Evolutionary conservation across 768 basidiomycete species (phyloP), one percentile per base, ranked within the genome.

Genomic region (Rhodosporidiobolus odoratus): DNA sequence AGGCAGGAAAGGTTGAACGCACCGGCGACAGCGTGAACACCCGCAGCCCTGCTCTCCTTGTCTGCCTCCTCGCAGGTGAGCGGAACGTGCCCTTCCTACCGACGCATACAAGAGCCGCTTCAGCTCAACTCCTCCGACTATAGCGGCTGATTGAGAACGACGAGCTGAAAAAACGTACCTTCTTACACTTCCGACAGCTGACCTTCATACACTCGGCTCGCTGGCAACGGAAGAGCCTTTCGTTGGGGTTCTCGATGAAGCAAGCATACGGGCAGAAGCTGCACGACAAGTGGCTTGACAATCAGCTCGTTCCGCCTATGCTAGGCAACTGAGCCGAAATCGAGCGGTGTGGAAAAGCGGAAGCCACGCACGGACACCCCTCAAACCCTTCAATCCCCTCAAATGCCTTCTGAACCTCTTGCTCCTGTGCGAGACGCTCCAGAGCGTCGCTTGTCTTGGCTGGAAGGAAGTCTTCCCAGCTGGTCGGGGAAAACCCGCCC

Each of bases 61-160:
- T 78, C 79, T 37, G 68, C 62, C 45, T 69, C 70, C 62, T 78
- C 79, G 74, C 81, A 82, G 1, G 76, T 78, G 59, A 76, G 78
- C 7, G 81, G 81, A 10, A 82, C 69, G 58, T 82, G 81, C 32
- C 79, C 78, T 68, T 78, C 65, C 72, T 74, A 34, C 34, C 6
- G 1, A 8, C 1, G 34, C 3, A 23, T n/a, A 25, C 3, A 17
- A 40, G 12, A 8, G 0, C 34, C 25, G 27, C 19, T 30, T 34
- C 10, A 4, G 3, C 12, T 19, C 12, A 3, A 32, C 58, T 25
- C 27, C n/a, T 6, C 32, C 52, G 52, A 4, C 13, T 25, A 10
- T n/a, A 50, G 9, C 13, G 23, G 52, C n/a, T n/a, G n/a, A n/a
- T 5, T 6, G 34, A 57, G 4, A 32, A 38, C 8, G 34, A 57